Base-by-base conservation (phyloP, 2,329 filamentous ascomycete genomes). In the Aspergillus hortae region DNA sequence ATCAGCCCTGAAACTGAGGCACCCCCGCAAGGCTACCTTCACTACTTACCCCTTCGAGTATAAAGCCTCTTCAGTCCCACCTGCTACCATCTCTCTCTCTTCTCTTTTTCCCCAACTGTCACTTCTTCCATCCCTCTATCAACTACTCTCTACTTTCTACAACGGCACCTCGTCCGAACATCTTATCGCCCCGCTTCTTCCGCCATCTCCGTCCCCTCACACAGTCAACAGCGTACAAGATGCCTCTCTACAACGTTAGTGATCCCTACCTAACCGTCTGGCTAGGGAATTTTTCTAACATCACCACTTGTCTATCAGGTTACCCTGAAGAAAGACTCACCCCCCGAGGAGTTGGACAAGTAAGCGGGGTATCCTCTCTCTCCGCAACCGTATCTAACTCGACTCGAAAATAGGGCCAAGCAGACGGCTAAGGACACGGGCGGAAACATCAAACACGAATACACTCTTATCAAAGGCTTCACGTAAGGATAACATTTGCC, bases 401-500 rank as follows among this genome's bases (percentile, higher is more conserved):
- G 15, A 35, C 10, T 14, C 23, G 23, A 42, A 44, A 48, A 36
- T 63, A 91, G 88, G 48, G 87, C 88, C 55, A 95, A 95, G 84
- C 76, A 92, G 70, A 76, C 86, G 53, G 88, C 86, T 62, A 75
- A 70, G 54, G 81, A 87, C 40, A 84, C 92, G 69, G 92, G 92
- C 67, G 92, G 91, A 69, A 84, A 83, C 72, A 94, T 97, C 75
- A 83, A 77, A 50, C 85, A 94, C 63, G 89, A 94, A 71, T 96
- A 90, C 79, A 86, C 76, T 55, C 75, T 96, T 63, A 91, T 96
- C 81, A 95, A 92, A 78, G 92, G 88, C 53, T 96, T 96, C 78
- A 86, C 89, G 92, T 96, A 84, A 62, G 89, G 79, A 44, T 32
- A 23, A 52, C 32, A 5, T 23, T 5, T 5, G 23, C 23, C 27